Percentiles rank a stretch among this genome's conserved stretches.
These are phyloP conservation scores for Boletus pseudo-olivaceus DNA, from an alignment of 768 basidiomycete genomes.

Conservation along the genomic window DNA sequence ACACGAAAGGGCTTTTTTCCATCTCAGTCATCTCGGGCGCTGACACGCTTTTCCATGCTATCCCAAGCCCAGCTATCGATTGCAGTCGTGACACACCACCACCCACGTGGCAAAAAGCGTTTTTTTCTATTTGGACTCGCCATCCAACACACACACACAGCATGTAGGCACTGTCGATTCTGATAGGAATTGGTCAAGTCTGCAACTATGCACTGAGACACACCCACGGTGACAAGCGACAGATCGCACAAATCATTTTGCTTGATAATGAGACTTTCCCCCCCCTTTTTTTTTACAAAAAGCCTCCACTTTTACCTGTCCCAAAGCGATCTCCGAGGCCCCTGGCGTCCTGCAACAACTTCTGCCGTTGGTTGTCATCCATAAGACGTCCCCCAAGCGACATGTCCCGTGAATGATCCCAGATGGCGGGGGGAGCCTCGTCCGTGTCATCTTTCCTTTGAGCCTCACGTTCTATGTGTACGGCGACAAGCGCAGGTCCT, in stretches of 20 bases:
- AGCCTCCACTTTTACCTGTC: constrained; percentile 63
- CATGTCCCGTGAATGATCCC: constrained; percentile 95
- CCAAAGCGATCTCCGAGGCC: constrained; percentile 84
- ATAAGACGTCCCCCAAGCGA: constrained; percentile 79
- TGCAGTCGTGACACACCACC: background rate
- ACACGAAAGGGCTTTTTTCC: background rate
- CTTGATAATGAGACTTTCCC: background rate
- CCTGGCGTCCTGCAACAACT: constrained; percentile 76
- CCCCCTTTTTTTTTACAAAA: constrained; percentile 40
- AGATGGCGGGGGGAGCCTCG: constrained; percentile 64
- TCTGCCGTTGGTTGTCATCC: constrained; percentile 80
- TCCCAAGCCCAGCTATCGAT: background rate
- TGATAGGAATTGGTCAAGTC: background rate
- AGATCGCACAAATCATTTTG: background rate
- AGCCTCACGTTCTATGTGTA: constrained; percentile 41
- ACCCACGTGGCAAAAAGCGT: background rate
- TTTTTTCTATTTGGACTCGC: background rate
- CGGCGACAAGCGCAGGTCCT: constrained; percentile 52
- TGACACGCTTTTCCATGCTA: background rate
- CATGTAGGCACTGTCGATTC: background rate
- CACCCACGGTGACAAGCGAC: constrained; percentile 1
- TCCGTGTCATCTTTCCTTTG: constrained; percentile 42
- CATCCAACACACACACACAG: background rate
- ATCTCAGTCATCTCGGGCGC: background rate
- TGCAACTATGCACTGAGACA: constrained; percentile 8